Base-by-base conservation (phyloP, 306 rosid species). In the Lathyrus tuberosus region DNA sequence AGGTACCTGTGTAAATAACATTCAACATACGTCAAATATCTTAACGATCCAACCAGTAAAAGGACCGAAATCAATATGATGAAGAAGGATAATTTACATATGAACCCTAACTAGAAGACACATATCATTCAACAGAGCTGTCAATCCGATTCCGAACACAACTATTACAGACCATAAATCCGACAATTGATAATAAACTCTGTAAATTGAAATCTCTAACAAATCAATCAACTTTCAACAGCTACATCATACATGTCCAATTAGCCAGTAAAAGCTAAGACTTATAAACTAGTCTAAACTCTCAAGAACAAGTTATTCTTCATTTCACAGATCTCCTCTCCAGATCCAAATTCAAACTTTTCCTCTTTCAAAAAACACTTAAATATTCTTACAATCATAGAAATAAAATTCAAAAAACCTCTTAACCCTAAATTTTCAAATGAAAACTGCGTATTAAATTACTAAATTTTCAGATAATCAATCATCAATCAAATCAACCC, bases 401-500 rank as follows among this genome's bases (percentile, higher is more conserved):
- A 18, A 44, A 17, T 44, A 3, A 51, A 20, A 20, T 4, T 10
- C 24, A 5, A 53, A 22, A 10, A 41, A 2, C 58, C 38, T 35
- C 61, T 51, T 71, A 47, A 71, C 74, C 58, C 56, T 41, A 65
- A 56, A 35, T 69, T 53, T 59, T 65, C 22, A 40, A 11, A 67
- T 15, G 51, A 70, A 70, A 70, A 24, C 74, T 75, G 68, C 46
- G 67, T 58, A 67, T 26, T 42, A 43, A 43, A 51, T 47, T 35
- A 18, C 64, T 60, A 54, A 56, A 66, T 52, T 71, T 72, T 48
- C 7, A 64, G 62, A 64, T 26, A 58, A 20, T 56, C 26, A 59
- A 57, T 35, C 52, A 71, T 2, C 67, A 65, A 71, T 3, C 67
- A 65, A 75, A 75, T 71, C 70, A 14, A 28, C 69, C 67, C 85